Conservation (phyloP, 352 stramenopile species). For the Elongisporangium senticosum region DNA sequence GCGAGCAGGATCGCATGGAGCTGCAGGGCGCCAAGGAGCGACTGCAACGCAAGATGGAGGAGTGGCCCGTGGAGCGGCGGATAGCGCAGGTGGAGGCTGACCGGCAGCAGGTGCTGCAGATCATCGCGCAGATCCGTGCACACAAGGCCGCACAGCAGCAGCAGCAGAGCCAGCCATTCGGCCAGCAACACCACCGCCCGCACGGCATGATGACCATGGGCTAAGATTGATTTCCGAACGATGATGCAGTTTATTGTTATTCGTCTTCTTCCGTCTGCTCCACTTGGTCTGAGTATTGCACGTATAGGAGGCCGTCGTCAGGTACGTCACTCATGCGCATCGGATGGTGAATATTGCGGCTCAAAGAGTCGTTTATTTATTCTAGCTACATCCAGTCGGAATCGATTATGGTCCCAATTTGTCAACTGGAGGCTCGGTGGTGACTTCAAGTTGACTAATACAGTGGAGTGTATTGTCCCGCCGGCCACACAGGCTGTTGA, state of each 20-base stretch:
- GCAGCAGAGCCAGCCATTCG: slow-evolving; percentile 16
- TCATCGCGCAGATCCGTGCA: slow-evolving; percentile 71
- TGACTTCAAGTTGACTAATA: too few relatives aligned
- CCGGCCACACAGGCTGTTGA: too few relatives aligned
- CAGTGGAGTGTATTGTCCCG: too few relatives aligned
- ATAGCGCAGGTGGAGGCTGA: slow-evolving; percentile 80
- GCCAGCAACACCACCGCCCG: slow-evolving; percentile 13
- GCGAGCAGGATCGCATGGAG: slow-evolving; percentile 51
- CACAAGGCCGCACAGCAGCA: slow-evolving; percentile 40
- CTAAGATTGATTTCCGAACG: slow-evolving; percentile 9
- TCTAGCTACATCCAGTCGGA: too few relatives aligned
- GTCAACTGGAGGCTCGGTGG: too few relatives aligned
- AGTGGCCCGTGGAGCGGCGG: slow-evolving; percentile 75
- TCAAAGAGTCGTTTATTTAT: neutral
- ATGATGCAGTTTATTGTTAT: slow-evolving; percentile 2
- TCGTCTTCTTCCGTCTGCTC: slow-evolving; percentile 1
- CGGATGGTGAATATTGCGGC: neutral
- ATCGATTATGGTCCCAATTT: too few relatives aligned
- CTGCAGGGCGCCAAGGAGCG: slow-evolving; percentile 43
- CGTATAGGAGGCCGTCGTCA: neutral
- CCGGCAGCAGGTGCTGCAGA: slow-evolving; percentile 63
- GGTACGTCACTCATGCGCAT: neutral
- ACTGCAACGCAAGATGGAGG: slow-evolving; percentile 43
- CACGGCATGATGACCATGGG: slow-evolving; percentile 33
- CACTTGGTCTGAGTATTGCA: neutral